These are phyloP conservation scores for Corylus avellana DNA, from an alignment of 306 rosid species.

Conservation along the genomic window DNA sequence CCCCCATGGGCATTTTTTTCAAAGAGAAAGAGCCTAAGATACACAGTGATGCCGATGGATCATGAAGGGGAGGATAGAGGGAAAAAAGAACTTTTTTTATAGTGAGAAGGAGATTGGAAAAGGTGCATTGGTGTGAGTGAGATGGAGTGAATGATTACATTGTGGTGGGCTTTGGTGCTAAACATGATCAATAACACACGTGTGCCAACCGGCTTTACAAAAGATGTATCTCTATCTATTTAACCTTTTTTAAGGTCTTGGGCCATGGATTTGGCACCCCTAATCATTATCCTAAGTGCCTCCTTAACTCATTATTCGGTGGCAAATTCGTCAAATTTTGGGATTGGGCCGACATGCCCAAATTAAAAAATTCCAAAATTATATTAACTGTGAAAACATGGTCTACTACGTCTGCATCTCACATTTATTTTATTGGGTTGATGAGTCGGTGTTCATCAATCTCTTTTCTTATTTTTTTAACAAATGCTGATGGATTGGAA, in stretches of 20 bases:
- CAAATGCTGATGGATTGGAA: too few species aligned
- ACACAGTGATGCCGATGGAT: constrained; percentile 12
- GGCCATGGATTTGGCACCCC: constrained; percentile 33
- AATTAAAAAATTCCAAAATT: too few species aligned
- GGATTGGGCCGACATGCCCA: not conserved
- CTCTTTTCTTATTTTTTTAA: too few species aligned
- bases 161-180: constrained; percentile 63
- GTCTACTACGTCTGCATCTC: too few species aligned
- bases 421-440: too few species aligned
- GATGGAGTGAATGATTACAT: constrained; percentile 67
- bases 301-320: constrained; percentile 19
- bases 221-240: not conserved
- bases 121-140: constrained; percentile 21
- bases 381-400: too few species aligned
- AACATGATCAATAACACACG: constrained; percentile 90
- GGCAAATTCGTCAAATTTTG: not conserved
- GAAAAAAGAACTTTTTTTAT: not conserved
- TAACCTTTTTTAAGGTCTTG: constrained; percentile 13
- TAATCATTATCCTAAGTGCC: constrained; percentile 49
- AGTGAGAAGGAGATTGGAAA: not conserved
- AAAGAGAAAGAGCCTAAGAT: constrained; percentile 33
- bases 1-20: constrained; percentile 34
- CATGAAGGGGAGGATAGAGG: not conserved
- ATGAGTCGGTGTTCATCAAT: too few species aligned
- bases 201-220: constrained; percentile 74